phyloP scores from a whole-genome alignment of 2,329 filamentous ascomycete genomes.

The Aspergillus amoenus region DNA sequence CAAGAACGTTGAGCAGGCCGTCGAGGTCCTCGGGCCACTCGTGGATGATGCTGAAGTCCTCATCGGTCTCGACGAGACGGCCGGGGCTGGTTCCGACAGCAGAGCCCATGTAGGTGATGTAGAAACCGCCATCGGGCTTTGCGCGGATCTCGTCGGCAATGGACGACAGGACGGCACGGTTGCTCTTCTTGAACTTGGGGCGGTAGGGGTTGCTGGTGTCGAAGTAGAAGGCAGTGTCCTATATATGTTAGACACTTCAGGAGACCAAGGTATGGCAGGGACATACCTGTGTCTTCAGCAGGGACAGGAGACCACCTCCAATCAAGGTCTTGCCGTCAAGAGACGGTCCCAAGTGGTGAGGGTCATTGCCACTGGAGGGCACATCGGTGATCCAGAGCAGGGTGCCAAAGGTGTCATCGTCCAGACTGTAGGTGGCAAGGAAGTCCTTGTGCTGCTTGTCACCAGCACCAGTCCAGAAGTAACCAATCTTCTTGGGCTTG shows the following conservation, averaged over 20 bases:
- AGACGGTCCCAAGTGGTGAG: constrained; percentile 58
- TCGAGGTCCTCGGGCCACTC: constrained; percentile 61
- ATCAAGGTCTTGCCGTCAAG: constrained; percentile 58
- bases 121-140: constrained; percentile 62
- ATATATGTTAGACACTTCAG: no score
- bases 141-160: constrained; percentile 64
- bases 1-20: constrained; percentile 56
- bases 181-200: constrained; percentile 60
- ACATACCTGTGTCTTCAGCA: constrained; percentile 10
- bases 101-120: constrained; percentile 63
- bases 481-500: constrained; percentile 65
- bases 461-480: constrained; percentile 63
- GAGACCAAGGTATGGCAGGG: no score
- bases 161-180: constrained; percentile 58
- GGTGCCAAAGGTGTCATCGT: constrained; percentile 60
- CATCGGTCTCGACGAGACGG: constrained; percentile 61
- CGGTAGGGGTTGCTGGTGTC: constrained; percentile 59
- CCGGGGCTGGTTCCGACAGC: constrained; percentile 59
- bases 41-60: constrained; percentile 60
- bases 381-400: constrained; percentile 60
- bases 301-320: constrained; percentile 52
- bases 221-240: constrained; percentile 64
- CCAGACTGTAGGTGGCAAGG: constrained; percentile 22
- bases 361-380: constrained; percentile 59
- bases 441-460: constrained; percentile 55